phyloP scores from a whole-genome alignment of 1,284 basidiomycete genomes.

The Macrocystidia cucumis region DNA sequence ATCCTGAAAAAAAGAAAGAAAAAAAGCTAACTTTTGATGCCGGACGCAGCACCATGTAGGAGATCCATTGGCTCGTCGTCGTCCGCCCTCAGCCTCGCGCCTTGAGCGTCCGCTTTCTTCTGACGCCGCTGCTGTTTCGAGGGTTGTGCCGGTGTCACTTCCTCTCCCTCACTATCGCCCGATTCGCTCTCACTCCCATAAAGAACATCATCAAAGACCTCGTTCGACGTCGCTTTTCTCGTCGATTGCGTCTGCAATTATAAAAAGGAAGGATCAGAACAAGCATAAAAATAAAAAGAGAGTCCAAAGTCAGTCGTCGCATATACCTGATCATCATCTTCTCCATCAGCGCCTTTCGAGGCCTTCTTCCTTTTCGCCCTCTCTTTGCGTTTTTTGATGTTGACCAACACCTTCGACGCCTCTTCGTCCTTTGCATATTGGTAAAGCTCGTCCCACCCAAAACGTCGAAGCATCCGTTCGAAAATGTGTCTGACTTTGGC shows the following conservation, averaged over 20 bases:
- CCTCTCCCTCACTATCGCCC: conserved; percentile 70
- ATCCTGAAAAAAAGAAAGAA: background rate
- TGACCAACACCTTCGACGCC: conserved; percentile 73
- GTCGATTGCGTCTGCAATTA: conserved; percentile 22
- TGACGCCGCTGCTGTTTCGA: conserved; percentile 24
- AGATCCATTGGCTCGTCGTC: conserved; percentile 96
- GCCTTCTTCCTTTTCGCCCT: conserved; percentile 77
- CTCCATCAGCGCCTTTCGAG: conserved; percentile 41
- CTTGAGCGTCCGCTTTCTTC: conserved; percentile 23
- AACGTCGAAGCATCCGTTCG: conserved; percentile 90
- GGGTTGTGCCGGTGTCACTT: conserved; percentile 19
- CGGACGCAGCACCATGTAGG: conserved; percentile 75
- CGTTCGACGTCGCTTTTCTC: conserved; percentile 55
- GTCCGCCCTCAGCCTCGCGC: conserved; percentile 75
- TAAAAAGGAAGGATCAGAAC: conserved; percentile 3
- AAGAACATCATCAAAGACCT: conserved; percentile 92
- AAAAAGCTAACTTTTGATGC: conserved; percentile 59
- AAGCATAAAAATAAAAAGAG: background rate
- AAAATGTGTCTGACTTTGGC: conserved; percentile 95
- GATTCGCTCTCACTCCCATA: conserved; percentile 91
- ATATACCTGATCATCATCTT: conserved; percentile 50
- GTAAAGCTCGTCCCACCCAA: conserved; percentile 84
- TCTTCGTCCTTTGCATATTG: conserved; percentile 70
- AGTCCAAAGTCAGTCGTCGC: conserved; percentile 28
- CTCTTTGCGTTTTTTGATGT: conserved; percentile 91